Conservation (phyloP, 495 filamentous ascomycete genomes). For the Chaetomium fimeti region DNA sequence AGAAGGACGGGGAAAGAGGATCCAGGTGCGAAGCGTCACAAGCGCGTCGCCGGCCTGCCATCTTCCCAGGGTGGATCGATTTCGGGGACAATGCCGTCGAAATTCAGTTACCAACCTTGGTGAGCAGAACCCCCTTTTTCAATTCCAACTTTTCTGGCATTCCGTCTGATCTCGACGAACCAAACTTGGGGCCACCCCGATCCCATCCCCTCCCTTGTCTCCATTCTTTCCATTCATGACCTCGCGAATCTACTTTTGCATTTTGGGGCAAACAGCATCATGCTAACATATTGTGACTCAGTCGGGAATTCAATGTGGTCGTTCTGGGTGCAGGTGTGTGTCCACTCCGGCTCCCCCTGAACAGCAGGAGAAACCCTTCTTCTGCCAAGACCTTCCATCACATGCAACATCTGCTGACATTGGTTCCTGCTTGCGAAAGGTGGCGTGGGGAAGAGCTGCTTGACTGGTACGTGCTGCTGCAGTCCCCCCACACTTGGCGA, state of each 20-base stretch:
- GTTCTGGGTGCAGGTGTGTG: slow-evolving; percentile 40
- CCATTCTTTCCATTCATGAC: background rate
- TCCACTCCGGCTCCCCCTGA: slow-evolving; percentile 9
- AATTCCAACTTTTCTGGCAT: background rate
- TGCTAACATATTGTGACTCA: slow-evolving; percentile 21
- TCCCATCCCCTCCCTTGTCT: background rate
- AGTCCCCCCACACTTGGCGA: slow-evolving; percentile 15
- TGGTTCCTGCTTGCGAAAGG: slow-evolving; percentile 52
- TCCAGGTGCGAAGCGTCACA: slow-evolving; percentile 7
- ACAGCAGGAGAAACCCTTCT: slow-evolving; percentile 1
- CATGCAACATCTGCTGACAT: slow-evolving; percentile 36
- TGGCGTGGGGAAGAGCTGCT: slow-evolving; percentile 96
- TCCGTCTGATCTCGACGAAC: background rate
- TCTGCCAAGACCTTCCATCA: slow-evolving; percentile 29
- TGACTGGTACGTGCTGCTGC: slow-evolving; percentile 69
- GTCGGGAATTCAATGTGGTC: slow-evolving; percentile 40
- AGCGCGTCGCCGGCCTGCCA: slow-evolving; percentile 12
- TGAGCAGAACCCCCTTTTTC: slow-evolving; percentile 24
- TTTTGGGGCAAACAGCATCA: background rate
- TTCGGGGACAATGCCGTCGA: slow-evolving; percentile 32
- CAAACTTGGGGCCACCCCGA: no score
- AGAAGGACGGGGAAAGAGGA: slow-evolving; percentile 12
- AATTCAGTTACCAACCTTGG: slow-evolving; percentile 35
- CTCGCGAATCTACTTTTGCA: background rate
- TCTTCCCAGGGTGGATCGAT: slow-evolving; percentile 18